Percentiles rank a stretch among this genome's conserved stretches.
Evolutionary conservation across 768 basidiomycete genomes (phyloP).

Genomic region (Tulasnella sp.): DNA sequence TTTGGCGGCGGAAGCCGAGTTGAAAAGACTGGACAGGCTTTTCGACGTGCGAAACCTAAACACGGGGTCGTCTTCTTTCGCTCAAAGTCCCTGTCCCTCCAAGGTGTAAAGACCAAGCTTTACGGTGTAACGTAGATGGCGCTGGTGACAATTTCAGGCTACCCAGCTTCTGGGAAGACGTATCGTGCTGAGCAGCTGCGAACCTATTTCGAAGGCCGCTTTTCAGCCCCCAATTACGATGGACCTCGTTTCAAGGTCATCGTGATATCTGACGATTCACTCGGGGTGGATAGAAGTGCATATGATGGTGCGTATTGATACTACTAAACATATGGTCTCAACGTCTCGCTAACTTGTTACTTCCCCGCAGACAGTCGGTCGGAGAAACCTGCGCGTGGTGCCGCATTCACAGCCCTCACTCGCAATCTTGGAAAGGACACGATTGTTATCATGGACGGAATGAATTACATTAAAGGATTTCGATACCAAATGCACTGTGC

Average conservation of each 20-base stretch:
- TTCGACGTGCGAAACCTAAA: not conserved
- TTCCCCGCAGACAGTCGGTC: slow-evolving; percentile 47
- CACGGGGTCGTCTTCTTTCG: not conserved
- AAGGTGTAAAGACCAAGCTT: not conserved
- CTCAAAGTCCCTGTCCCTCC: not conserved
- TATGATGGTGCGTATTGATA: slow-evolving; percentile 53
- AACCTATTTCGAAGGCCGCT: slow-evolving; percentile 39
- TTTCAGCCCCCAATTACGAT: slow-evolving; percentile 39
- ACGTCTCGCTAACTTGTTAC: not conserved
- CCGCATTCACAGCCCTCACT: slow-evolving; percentile 73
- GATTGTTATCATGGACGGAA: slow-evolving; percentile 78
- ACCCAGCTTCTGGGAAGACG: slow-evolving; percentile 80
- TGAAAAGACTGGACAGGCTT: not conserved
- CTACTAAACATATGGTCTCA: not conserved
- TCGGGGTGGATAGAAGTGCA: slow-evolving; percentile 48
- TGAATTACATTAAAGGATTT: slow-evolving; percentile 98
- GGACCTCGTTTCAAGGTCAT: slow-evolving; percentile 37
- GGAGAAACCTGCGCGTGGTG: slow-evolving; percentile 81
- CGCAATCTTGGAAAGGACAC: slow-evolving; percentile 59
- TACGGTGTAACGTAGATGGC: slow-evolving; percentile 45
- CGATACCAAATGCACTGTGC: slow-evolving; percentile 98
- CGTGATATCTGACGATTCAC: slow-evolving; percentile 61
- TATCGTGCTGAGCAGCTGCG: slow-evolving; percentile 55
- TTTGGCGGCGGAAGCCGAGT: not conserved
- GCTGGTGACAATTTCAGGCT: slow-evolving; percentile 82